These are phyloP conservation scores for Metschnikowia drakensbergensis DNA, from an alignment of 805 yeast species.

Conservation along the genomic window DNA sequence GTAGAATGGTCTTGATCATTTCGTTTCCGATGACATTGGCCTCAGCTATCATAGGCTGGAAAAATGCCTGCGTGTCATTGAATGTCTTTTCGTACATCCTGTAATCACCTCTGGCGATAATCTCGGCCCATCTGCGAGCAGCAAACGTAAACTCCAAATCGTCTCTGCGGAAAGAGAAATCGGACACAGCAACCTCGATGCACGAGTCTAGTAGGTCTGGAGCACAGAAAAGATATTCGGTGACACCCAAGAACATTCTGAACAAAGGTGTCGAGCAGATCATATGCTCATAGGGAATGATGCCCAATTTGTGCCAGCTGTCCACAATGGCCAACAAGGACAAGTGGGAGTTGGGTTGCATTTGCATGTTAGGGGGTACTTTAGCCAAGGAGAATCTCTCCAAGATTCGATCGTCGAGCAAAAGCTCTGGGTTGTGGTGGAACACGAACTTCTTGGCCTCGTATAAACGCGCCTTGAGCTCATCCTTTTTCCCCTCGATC, in stretches of 20 bases:
- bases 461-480: conserved; percentile 53
- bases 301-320: conserved; percentile 81
- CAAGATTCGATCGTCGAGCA: conserved; percentile 73
- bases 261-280: conserved; percentile 93
- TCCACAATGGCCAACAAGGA: conserved; percentile 89
- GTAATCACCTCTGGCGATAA: conserved; percentile 73
- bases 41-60: conserved; percentile 81
- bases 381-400: conserved; percentile 77
- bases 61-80: conserved; percentile 77
- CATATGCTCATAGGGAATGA: conserved; percentile 94
- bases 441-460: conserved; percentile 76
- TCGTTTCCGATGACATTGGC: conserved; percentile 89
- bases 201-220: conserved; percentile 81
- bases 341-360: conserved; percentile 81
- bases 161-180: conserved; percentile 73
- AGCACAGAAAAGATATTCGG: conserved; percentile 84
- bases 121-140: conserved; percentile 82
- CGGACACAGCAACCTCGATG: conserved; percentile 63
- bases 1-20: conserved; percentile 79
- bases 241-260: conserved; percentile 88
- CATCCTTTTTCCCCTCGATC: conserved; percentile 63
- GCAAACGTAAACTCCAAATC: conserved; percentile 91
- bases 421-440: conserved; percentile 53
- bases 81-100: conserved; percentile 67
- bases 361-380: conserved; percentile 58